phyloP scores from a whole-genome alignment of 2,329 filamentous ascomycete species.

The Claviceps africana region DNA sequence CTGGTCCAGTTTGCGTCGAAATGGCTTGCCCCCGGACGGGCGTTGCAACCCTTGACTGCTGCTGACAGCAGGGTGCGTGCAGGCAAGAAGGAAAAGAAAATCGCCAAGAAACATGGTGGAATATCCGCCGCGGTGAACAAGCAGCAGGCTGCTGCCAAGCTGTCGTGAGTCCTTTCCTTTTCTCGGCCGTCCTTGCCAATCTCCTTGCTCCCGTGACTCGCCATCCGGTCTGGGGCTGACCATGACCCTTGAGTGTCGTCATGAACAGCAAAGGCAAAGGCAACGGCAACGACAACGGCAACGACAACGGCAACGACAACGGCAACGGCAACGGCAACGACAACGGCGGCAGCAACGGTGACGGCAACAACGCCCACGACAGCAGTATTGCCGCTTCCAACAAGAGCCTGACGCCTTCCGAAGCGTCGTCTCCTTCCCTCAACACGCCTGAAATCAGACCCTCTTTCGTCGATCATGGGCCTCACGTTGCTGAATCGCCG shows the following conservation, averaged over 20 bases:
- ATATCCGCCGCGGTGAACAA: slow-evolving; percentile 40
- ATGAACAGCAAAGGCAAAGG: slow-evolving; percentile 8
- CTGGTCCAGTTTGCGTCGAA: neutral
- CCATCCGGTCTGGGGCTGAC: slow-evolving; percentile 10
- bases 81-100: slow-evolving; percentile 37
- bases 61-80: neutral
- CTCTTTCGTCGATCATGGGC: slow-evolving; percentile 27
- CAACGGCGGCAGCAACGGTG: slow-evolving; percentile 8
- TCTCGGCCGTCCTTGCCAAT: neutral
- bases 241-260: slow-evolving; percentile 9
- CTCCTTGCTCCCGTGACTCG: slow-evolving; percentile 13
- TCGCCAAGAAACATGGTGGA: slow-evolving; percentile 39
- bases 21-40: neutral
- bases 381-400: slow-evolving; percentile 19
- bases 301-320: slow-evolving; percentile 8
- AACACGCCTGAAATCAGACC: slow-evolving; percentile 34
- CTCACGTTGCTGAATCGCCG: slow-evolving; percentile 27
- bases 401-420: slow-evolving; percentile 25
- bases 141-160: slow-evolving; percentile 37
- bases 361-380: slow-evolving; percentile 15
- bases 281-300: slow-evolving; percentile 15
- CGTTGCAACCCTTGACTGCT: neutral
- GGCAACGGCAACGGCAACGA: slow-evolving; percentile 15
- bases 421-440: slow-evolving; percentile 29
- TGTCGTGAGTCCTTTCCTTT: slow-evolving; percentile 28